Base-by-base conservation (phyloP, 192 early-diverging fungal species). In the Linnemannia schmuckeri region DNA sequence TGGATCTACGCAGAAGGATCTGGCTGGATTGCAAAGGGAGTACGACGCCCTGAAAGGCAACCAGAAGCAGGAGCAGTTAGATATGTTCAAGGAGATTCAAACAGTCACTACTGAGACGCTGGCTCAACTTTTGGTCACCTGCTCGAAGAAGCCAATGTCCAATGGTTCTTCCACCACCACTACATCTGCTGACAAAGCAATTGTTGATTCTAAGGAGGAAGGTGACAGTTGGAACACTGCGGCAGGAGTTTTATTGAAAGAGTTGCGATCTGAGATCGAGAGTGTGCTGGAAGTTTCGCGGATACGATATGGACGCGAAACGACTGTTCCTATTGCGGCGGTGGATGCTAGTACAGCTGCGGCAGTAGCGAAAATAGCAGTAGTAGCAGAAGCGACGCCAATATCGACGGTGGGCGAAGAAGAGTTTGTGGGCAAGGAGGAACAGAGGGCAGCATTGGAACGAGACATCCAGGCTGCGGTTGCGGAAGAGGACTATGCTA, bases 381-480 rank as follows among this genome's bases (percentile, higher is more conserved):
- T 42, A 49, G 66, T 1, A 27, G 6, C 24, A 70, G 38, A 15
- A 13, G 6, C 37, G 40, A 47, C 54, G 54, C 6, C 27, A 61
- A 20, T 10, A 33, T 22, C 44, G 6, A 77, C 40, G 4, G 68
- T 35, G 20, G 49, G 35, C 18, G 69, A 9, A 18, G 70, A 61
- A 20, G 20, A 33, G 17, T 49, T 41, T 6, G 40, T 35, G 41
- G 47, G 41, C 18, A 35, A 37, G 9, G 63, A 78, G 40, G 63
- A 81, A 17, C 77, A 79, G 33, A 70, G 54, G 13, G 68, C 73
- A 13, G 38, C 6, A 38, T 49, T 87, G 10, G 85, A 87, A 18
- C 70, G 76, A 37, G 75, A 81, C 17, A 87, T 87, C 57, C 72
- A 87, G 22, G 80, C 85, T 73, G 85, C 85, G 8, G 85, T 87